These are phyloP conservation scores for Hyphodiscus sp. DNA, from an alignment of 2,329 filamentous ascomycete genomes.

Conservation along the genomic window DNA sequence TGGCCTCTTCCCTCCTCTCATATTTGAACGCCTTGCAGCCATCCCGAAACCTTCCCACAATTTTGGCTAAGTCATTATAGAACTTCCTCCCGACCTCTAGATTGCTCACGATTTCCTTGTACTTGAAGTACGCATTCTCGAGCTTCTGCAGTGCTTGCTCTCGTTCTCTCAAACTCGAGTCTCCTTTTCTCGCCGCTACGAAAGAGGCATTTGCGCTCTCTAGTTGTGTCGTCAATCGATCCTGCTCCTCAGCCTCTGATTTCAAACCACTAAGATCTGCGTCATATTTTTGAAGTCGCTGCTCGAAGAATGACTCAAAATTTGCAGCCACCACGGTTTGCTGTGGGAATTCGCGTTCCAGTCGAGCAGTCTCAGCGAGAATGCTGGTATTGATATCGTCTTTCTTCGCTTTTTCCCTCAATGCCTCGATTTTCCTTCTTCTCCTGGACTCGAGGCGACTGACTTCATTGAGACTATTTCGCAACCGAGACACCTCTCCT, in stretches of 20 bases:
- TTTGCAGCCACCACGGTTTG: conserved; percentile 80
- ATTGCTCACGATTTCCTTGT: conserved; percentile 92
- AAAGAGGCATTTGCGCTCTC: conserved; percentile 74
- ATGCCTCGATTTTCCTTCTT: conserved; percentile 68
- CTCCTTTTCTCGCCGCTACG: conserved; percentile 55
- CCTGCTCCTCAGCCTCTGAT: conserved; percentile 71
- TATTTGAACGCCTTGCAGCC: conserved; percentile 73
- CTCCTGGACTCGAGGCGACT: conserved; percentile 75
- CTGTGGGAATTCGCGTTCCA: conserved; percentile 81
- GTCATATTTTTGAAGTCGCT: conserved; percentile 75
- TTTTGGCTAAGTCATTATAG: conserved; percentile 90
- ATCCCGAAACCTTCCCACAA: conserved; percentile 80
- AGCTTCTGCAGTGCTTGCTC: conserved; percentile 82
- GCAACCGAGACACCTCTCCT: conserved; percentile 67
- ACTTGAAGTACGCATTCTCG: conserved; percentile 89
- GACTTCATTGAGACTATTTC: conserved; percentile 79
- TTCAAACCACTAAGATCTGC: conserved; percentile 64
- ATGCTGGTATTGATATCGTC: conserved; percentile 89
- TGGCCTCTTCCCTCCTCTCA: conserved; percentile 73
- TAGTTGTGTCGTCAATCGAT: conserved; percentile 61
- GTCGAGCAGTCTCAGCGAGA: conserved; percentile 70
- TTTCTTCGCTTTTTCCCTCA: conserved; percentile 71
- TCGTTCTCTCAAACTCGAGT: conserved; percentile 61
- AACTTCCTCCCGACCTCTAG: conserved; percentile 89
- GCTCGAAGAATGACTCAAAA: conserved; percentile 87